Base-by-base conservation (phyloP, 805 yeast genomes). In the Wickerhamomyces ciferrii region DNA sequence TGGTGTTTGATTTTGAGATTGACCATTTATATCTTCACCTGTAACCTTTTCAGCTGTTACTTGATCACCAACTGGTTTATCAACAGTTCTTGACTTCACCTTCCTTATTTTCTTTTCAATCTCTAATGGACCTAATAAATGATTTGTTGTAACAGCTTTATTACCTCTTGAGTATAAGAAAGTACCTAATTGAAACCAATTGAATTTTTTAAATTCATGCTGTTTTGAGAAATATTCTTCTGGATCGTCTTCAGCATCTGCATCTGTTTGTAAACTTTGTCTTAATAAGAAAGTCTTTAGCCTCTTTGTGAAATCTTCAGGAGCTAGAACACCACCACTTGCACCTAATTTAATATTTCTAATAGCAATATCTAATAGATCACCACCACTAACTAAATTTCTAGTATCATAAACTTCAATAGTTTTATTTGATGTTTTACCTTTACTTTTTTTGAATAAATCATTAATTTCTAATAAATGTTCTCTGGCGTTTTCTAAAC, bases 51-150 rank as follows among this genome's bases (percentile, higher is more conserved):
- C 74, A 0, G 94, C 90, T 0, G 82, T 80, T 2, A 72, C 69
- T 2, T 71, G 61, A 4, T 55, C 55, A 0, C 67, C 67, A 1
- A 65, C 59, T n/a, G 65, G 59, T 17, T 77, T 78, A 44, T 75
- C 81, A 35, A 65, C 74, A 5, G 66, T 57, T 29, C 70, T 73
- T 45, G 55, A 65, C 39, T 53, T 74, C 41, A 42, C 51, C 46
- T 42, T 50, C 46, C 69, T 63, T 0, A 59, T 65, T 53, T 74
- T 78, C 50, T 77, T 75, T 51, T 83, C 84, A 2, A 83, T 69
- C 17, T 76, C 79, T 38, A 87, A 65, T 0, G 95, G 90, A 0
- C 95, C 96, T 45, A 81, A 67, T 49, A 88, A 62, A 58, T 84
- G 87, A 51, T 83, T 86, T 19, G 72, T 66, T 0, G 79, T 73